phyloP scores from a whole-genome alignment of 2,329 filamentous ascomycete genomes.

The Fusarium sp. region DNA sequence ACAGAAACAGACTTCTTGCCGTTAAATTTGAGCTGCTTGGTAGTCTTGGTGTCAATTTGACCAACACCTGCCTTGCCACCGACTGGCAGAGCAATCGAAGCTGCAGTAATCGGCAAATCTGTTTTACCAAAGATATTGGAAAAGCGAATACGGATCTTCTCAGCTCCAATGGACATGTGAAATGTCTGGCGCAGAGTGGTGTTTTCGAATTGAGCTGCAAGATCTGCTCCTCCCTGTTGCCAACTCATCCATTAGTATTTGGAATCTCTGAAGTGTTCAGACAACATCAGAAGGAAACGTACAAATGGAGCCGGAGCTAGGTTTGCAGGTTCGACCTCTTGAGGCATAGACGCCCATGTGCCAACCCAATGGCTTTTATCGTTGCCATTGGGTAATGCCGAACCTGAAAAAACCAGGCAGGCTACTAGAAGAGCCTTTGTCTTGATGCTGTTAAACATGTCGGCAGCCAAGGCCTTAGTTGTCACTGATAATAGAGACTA shows the following conservation, averaged over 20 bases:
- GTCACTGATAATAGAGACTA: rapidly evolving
- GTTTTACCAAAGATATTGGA: slow-evolving; percentile 36
- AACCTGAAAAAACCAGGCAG: slow-evolving; percentile 1
- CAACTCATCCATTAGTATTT: neutral
- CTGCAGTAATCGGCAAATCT: slow-evolving; percentile 16
- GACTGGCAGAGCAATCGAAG: slow-evolving; percentile 16
- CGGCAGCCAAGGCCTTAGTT: neutral
- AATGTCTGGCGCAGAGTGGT: slow-evolving; percentile 31
- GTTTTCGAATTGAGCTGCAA: slow-evolving; percentile 22
- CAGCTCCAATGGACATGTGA: slow-evolving; percentile 21
- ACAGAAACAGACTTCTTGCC: slow-evolving; percentile 21
- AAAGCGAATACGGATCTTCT: slow-evolving; percentile 22
- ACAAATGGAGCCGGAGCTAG: slow-evolving; percentile 32
- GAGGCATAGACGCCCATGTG: slow-evolving; percentile 33
- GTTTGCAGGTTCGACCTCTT: slow-evolving; percentile 30
- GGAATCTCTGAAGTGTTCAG: no score
- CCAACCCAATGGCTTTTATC: slow-evolving; percentile 28
- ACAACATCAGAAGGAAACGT: neutral
- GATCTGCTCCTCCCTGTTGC: slow-evolving; percentile 18
- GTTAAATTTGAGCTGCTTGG: slow-evolving; percentile 13
- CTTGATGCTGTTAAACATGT: slow-evolving; percentile 3
- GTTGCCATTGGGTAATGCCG: slow-evolving; percentile 4
- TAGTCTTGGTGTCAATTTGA: slow-evolving; percentile 16
- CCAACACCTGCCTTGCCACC: slow-evolving; percentile 20
- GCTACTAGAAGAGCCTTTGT: slow-evolving; percentile 15